These are phyloP conservation scores for Fusarium falciforme DNA, from an alignment of 2,329 filamentous ascomycete genomes.

Conservation along the genomic window DNA sequence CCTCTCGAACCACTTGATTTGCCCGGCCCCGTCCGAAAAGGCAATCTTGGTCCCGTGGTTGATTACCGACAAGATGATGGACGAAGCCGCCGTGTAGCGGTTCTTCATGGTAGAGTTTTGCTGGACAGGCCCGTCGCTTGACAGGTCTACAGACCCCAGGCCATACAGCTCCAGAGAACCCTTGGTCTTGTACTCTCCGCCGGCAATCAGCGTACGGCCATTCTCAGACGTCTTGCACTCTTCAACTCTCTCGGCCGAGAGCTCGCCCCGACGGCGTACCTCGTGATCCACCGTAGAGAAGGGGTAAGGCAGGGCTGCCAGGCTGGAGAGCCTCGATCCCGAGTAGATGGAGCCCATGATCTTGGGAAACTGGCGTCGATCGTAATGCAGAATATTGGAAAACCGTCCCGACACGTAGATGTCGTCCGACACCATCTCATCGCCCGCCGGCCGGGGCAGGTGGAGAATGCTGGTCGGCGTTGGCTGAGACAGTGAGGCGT, in stretches of 20 bases:
- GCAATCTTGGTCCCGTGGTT: conserved; percentile 86
- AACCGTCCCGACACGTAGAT: conserved; percentile 93
- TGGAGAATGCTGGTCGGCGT: conserved; percentile 87
- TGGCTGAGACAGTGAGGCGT: conserved; percentile 81
- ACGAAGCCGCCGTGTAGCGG: conserved; percentile 82
- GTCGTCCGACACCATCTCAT: conserved; percentile 73
- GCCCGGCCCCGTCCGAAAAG: conserved; percentile 85
- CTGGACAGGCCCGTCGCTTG: conserved; percentile 41
- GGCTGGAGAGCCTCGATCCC: conserved; percentile 80
- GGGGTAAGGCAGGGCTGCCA: conserved; percentile 76
- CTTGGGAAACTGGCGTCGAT: conserved; percentile 84
- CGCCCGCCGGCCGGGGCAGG: conserved; percentile 67
- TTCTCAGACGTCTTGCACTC: conserved; percentile 63
- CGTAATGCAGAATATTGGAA: conserved; percentile 88
- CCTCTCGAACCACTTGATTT: conserved; percentile 90
- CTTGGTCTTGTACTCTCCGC: conserved; percentile 91
- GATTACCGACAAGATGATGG: conserved; percentile 83
- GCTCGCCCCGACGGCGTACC: conserved; percentile 63
- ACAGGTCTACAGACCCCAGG: conserved; percentile 53
- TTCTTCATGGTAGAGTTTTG: conserved; percentile 74
- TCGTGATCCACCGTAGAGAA: conserved; percentile 73
- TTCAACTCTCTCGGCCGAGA: conserved; percentile 65
- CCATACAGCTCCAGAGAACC: conserved; percentile 91
- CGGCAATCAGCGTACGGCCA: conserved; percentile 79
- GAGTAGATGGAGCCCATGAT: conserved; percentile 85